A percentile compares a stretch with the other conserved stretches of the same genome.
Evolutionary conservation across 2,329 filamentous ascomycete species (phyloP).

Genomic region (Neurospora sp.): DNA sequence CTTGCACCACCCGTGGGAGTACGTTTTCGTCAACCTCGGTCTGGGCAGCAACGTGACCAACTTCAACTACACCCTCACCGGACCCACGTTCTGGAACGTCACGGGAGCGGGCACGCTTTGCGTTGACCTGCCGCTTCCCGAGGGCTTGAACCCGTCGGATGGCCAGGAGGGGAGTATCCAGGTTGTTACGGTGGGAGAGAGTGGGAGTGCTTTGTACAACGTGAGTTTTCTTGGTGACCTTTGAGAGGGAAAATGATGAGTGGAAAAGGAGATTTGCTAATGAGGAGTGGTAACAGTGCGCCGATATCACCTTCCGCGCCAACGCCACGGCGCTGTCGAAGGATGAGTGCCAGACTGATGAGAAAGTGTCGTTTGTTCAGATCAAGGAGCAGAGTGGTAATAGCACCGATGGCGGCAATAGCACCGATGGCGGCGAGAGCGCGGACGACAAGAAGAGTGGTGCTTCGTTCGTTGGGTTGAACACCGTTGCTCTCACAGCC

Average conservation of each 20-base stretch:
- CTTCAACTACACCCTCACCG: conserved; percentile 60
- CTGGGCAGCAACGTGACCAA: conserved; percentile 39
- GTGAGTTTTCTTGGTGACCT: conserved; percentile 25
- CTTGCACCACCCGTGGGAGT: conserved; percentile 42
- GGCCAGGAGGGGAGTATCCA: conserved; percentile 58
- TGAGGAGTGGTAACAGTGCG: conserved; percentile 41
- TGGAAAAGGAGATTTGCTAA: conserved; percentile 7
- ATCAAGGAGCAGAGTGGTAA: conserved; percentile 22
- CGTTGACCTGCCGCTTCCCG: conserved; percentile 45
- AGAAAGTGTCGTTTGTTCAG: conserved; percentile 33
- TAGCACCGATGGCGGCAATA: conserved; percentile 6
- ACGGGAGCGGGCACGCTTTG: conserved; percentile 57
- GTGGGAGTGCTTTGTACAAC: conserved; percentile 56
- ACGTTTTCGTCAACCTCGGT: conserved; percentile 44
- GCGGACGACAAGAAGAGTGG: conserved; percentile 10
- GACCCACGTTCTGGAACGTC: conserved; percentile 42
- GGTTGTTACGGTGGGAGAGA: conserved; percentile 53
- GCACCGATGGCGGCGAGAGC: neutral
- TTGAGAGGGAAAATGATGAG: neutral
- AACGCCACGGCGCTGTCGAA: conserved; percentile 34
- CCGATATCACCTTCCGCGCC: conserved; percentile 58
- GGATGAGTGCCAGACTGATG: conserved; percentile 47
- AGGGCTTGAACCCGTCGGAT: conserved; percentile 39
- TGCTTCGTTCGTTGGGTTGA: conserved; percentile 14
- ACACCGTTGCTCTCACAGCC: conserved; percentile 22